These are phyloP conservation scores for Tilletiaria anomala DNA, from an alignment of 1,284 basidiomycete species.

Conservation along the genomic window DNA sequence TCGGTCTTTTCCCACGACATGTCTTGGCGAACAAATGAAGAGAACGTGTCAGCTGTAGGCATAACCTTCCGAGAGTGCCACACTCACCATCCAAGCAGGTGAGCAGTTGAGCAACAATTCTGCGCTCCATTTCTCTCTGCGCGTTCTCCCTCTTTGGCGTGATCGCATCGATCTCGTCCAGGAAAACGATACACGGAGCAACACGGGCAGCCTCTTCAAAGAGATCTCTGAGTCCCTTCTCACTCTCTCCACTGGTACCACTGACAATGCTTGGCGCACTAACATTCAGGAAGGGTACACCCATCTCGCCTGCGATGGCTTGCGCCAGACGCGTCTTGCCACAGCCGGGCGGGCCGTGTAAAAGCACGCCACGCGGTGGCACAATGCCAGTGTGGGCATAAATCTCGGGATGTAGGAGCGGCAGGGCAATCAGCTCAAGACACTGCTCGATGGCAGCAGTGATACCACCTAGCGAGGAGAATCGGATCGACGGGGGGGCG, in stretches of 20 bases:
- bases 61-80: not conserved
- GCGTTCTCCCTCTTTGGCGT: slow-evolving; percentile 94
- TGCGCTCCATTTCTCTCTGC: slow-evolving; percentile 77
- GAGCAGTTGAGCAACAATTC: slow-evolving; percentile 90
- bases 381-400: slow-evolving; percentile 85
- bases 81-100: slow-evolving; percentile 87
- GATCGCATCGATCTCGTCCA: slow-evolving; percentile 92
- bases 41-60: not conserved
- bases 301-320: slow-evolving; percentile 62
- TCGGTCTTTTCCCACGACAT: slow-evolving; percentile 67
- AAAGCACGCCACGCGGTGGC: slow-evolving; percentile 77
- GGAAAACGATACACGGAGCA: slow-evolving; percentile 36
- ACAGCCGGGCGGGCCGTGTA: slow-evolving; percentile 92
- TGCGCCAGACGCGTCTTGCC: slow-evolving; percentile 53
- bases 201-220: slow-evolving; percentile 52
- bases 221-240: slow-evolving; percentile 84
- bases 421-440: slow-evolving; percentile 87
- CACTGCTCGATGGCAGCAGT: slow-evolving; percentile 75
- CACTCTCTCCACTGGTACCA: slow-evolving; percentile 94
- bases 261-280: slow-evolving; percentile 89
- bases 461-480: slow-evolving; percentile 78
- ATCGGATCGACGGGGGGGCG: slow-evolving; percentile 49
- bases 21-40: slow-evolving; percentile 38
- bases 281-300: slow-evolving; percentile 79
- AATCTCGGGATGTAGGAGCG: slow-evolving; percentile 84